Percentiles rank a stretch among this genome's conserved stretches.
Conservation (phyloP, 1,284 basidiomycete genomes). For the Mrakiaceae sp. region DNA sequence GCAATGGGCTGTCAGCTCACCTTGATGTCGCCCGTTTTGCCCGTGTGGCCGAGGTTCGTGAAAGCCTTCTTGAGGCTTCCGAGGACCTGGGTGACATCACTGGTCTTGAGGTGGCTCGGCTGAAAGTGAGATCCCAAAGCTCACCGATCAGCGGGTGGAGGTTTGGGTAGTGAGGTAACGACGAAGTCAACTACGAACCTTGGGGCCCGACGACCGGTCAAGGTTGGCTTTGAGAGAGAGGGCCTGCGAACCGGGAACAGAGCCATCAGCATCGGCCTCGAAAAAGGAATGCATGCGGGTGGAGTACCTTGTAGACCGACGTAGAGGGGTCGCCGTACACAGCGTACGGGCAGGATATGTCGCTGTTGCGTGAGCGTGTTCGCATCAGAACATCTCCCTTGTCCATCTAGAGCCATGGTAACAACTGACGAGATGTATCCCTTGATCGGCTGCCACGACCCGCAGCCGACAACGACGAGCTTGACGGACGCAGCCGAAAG, state of each 20-base stretch:
- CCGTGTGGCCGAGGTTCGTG: background rate
- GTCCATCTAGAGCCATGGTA: too few relatives aligned
- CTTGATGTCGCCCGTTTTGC: background rate
- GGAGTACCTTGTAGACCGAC: background rate
- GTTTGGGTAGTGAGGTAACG: too few relatives aligned
- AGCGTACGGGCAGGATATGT: background rate
- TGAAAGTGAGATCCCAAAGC: background rate
- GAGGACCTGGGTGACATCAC: background rate
- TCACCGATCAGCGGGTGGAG: too few relatives aligned
- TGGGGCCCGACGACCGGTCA: too few relatives aligned
- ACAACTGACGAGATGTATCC: background rate
- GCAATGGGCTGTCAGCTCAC: background rate
- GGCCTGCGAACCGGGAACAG: too few relatives aligned
- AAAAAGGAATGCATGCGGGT: background rate
- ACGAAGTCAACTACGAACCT: too few relatives aligned
- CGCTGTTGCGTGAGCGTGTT: background rate
- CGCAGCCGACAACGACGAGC: constrained; percentile 1
- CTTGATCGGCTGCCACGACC: background rate
- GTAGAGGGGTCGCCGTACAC: background rate
- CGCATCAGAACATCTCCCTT: too few relatives aligned
- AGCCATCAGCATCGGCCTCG: too few relatives aligned
- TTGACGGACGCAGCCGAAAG: background rate
- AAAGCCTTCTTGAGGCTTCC: background rate
- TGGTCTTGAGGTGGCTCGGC: background rate
- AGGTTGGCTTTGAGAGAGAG: too few relatives aligned